These are phyloP conservation scores for Pelargonium citronellum DNA, from an alignment of 441 rosid genomes.

Conservation along the genomic window DNA sequence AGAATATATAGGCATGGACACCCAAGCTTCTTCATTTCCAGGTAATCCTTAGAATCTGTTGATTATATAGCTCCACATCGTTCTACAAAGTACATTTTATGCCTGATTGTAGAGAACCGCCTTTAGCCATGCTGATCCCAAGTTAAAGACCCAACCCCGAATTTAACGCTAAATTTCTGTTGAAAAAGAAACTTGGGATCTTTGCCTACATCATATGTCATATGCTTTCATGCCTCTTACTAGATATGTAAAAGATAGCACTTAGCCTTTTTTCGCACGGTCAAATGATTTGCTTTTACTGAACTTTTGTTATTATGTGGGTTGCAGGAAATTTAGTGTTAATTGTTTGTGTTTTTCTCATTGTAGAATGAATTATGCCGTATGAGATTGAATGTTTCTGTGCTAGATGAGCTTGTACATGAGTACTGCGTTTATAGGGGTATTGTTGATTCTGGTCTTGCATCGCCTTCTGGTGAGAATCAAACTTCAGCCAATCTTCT, in stretches of 20 bases:
- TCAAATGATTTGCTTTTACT: background rate
- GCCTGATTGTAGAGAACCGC: background rate
- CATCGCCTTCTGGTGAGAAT: conserved; percentile 38
- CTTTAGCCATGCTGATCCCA: background rate
- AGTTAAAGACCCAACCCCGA: background rate
- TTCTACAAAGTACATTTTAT: background rate
- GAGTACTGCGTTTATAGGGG: conserved; percentile 95
- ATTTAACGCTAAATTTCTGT: background rate
- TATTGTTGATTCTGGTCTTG: conserved; percentile 54
- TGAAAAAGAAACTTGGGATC: background rate
- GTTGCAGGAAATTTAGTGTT: background rate
- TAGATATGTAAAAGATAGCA: background rate
- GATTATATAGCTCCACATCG: too few relatives aligned
- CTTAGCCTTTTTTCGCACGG: background rate
- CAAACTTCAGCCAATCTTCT: conserved; percentile 6
- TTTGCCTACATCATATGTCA: background rate
- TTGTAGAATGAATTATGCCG: conserved; percentile 91
- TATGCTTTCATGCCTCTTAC: background rate
- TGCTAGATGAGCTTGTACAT: conserved; percentile 72
- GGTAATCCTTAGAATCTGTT: too few relatives aligned
- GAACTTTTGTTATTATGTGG: background rate
- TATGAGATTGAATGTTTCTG: conserved; percentile 61
- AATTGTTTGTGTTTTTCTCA: conserved; percentile 16
- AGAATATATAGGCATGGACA: too few relatives aligned
- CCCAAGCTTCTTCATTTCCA: too few relatives aligned